Evolutionary conservation across 2,329 filamentous ascomycete genomes (phyloP).

Genomic region (Verticillium albo-atrum): DNA sequence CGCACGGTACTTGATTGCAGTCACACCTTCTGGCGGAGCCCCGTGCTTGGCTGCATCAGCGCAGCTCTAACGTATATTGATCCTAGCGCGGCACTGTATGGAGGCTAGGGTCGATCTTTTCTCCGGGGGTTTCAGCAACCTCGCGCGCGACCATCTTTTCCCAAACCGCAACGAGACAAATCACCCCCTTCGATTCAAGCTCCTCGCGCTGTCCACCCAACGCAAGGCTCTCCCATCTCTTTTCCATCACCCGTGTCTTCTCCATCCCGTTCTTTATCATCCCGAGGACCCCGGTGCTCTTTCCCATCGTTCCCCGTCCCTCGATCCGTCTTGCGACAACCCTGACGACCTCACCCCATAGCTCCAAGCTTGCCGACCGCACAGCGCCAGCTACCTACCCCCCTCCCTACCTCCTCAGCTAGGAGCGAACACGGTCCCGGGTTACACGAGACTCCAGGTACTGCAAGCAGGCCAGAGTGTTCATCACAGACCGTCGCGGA

Average conservation of each 20-base stretch:
- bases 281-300: background rate
- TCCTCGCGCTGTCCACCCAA: background rate
- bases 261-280: background rate
- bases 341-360: background rate
- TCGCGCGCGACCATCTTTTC: slow-evolving; percentile 14
- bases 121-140: slow-evolving; percentile 21
- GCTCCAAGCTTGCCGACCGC: background rate
- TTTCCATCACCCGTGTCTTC: background rate
- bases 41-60: background rate
- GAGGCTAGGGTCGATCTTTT: slow-evolving; percentile 12
- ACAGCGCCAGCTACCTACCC: too few relatives aligned
- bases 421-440: background rate
- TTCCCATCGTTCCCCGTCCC: background rate
- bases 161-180: slow-evolving; percentile 22
- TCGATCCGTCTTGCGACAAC: background rate
- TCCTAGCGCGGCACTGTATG: background rate
- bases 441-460: background rate
- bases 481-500: background rate
- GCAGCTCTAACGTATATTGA: background rate
- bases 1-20: background rate
- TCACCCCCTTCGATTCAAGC: slow-evolving; percentile 7
- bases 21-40: background rate
- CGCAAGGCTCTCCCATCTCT: slow-evolving; percentile 1
- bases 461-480: background rate
- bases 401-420: background rate